These are phyloP conservation scores for Stephanodiscus triporus DNA, from an alignment of 108 stramenopile species.

Conservation along the genomic window DNA sequence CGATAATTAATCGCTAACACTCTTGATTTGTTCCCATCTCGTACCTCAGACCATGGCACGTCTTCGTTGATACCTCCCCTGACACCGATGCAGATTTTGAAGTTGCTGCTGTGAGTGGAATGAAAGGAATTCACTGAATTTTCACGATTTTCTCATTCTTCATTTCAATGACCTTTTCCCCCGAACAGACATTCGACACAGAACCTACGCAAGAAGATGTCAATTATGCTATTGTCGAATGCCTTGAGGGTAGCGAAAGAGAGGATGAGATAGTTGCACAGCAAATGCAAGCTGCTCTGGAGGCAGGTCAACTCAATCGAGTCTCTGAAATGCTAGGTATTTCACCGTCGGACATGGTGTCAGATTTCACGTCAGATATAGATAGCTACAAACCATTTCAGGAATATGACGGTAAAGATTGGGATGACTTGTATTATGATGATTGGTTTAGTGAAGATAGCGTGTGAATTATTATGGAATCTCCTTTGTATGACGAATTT, in stretches of 20 bases:
- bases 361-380: constrained; percentile 17
- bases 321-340: constrained; percentile 78
- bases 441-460: constrained; percentile 51
- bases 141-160: not conserved
- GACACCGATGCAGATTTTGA: constrained; percentile 89
- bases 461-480: constrained; percentile 15
- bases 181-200: constrained; percentile 67
- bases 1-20: constrained; percentile 3
- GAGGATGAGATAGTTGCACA: constrained; percentile 89
- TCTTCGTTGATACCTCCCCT: constrained; percentile 88
- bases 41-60: constrained; percentile 80
- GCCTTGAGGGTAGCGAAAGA: constrained; percentile 86
- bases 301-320: constrained; percentile 83
- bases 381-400: constrained; percentile 51
- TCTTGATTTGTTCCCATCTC: not conserved
- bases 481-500: not conserved
- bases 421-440: constrained; percentile 51
- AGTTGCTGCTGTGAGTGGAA: constrained; percentile 51
- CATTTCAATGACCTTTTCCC: not conserved
- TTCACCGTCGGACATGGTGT: constrained; percentile 32
- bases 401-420: constrained; percentile 52
- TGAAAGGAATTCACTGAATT: not conserved
- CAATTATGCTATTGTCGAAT: constrained; percentile 85
- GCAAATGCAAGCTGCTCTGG: constrained; percentile 90
- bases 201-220: constrained; percentile 84